Evolutionary conservation across 2,329 filamentous ascomycete species (phyloP), one percentile per base, ranked within the genome.

Genomic region (Talaromyces piceae): DNA sequence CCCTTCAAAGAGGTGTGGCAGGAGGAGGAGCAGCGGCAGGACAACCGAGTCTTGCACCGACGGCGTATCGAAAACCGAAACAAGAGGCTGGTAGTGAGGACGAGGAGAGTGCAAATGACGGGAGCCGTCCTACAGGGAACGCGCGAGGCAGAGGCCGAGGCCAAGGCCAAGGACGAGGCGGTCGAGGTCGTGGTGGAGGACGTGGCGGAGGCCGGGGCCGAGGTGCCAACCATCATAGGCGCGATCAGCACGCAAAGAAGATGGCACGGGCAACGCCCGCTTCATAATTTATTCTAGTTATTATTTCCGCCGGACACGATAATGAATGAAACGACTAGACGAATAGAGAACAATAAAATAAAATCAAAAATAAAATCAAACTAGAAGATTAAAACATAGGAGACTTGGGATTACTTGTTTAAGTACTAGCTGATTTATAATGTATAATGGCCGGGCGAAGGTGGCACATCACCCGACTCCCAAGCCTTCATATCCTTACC

Each of bases 201-300:
- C 70, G 77, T 27, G 72, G 78, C 6, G 70, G 80, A 28, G 66
- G 78, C 5, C 70, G 78, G 26, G 67, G 79, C 26, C 75, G 82
- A 49, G 78, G 79, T 3, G 90, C 88, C 27, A 95, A 95, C 64
- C 90, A 95, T 65, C 93, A 89, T 67, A 81, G 91, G 23, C 79
- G 89, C 46, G 87, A 94, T 63, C 78, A 80, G 60, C 69, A 80
- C 52, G 80, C 79, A 43, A 79, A 71, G 63, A 83, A 83, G 67
- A 79, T 83, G 72, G 79, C 80, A 2, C 33, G 33, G 33, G 33
- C 33, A 13, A 37, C 20, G 33, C 33, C 33, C 20, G 33, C 33
- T 37, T 37, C 33, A 37, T 37, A 37, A 37, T 9, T 37, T 37
- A 18, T 37, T 18, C 33, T 20, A 37, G 33, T n/a, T n/a, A n/a